A percentile compares a stretch with the other conserved stretches of the same genome.
Evolutionary conservation across 192 early-diverging fungal genomes (phyloP).

Genomic region (Coemansia sp.): DNA sequence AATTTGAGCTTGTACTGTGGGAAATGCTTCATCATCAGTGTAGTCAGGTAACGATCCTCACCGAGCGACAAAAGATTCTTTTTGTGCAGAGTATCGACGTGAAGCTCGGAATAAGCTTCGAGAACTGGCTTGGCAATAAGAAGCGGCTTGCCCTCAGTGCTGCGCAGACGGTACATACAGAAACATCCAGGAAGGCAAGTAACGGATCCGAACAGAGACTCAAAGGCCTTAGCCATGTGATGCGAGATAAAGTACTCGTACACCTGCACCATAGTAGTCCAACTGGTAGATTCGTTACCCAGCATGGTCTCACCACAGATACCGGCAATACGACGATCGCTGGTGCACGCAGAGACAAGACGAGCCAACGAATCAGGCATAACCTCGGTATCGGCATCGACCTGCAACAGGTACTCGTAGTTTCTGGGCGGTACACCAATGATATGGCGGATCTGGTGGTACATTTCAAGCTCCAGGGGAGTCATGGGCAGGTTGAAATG

Average conservation of each 20-base stretch:
- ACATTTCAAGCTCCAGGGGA: constrained; percentile 93
- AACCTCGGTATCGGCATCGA: constrained; percentile 85
- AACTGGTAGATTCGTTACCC: constrained; percentile 83
- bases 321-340: constrained; percentile 77
- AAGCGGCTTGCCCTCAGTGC: constrained; percentile 61
- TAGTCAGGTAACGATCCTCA: constrained; percentile 97
- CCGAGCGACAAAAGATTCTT: constrained; percentile 96
- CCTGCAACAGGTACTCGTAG: constrained; percentile 77
- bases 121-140: constrained; percentile 79
- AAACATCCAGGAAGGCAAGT: constrained; percentile 88
- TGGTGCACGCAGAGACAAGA: constrained; percentile 76
- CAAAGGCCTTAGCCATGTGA: constrained; percentile 89
- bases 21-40: constrained; percentile 97
- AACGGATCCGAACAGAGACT: constrained; percentile 76
- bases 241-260: constrained; percentile 94
- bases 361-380: constrained; percentile 84
- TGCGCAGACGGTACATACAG: constrained; percentile 82
- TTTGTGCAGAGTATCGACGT: constrained; percentile 93
- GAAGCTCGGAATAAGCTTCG: constrained; percentile 85
- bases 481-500: constrained; percentile 90
- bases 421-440: constrained; percentile 84
- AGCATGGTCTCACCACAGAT: constrained; percentile 94
- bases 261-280: constrained; percentile 98
- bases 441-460: constrained; percentile 96
- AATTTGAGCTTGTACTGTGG: constrained; percentile 93